Evolutionary conservation across 2,329 filamentous ascomycete genomes (phyloP), one percentile per base, ranked within the genome.

Genomic region (Penicillium polonicum): DNA sequence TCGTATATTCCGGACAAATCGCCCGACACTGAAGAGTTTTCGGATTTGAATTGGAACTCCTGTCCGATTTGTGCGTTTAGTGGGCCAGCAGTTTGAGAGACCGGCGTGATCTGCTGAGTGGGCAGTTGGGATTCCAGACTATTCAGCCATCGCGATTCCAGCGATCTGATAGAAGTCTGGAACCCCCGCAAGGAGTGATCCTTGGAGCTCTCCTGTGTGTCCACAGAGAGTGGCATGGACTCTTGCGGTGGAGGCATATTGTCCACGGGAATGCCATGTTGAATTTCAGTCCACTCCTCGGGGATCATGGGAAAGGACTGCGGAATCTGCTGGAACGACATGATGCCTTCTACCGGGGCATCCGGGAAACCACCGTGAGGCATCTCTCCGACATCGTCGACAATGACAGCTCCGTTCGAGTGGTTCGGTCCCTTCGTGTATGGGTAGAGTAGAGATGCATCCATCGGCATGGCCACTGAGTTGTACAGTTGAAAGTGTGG

Each of bases 401-500:
- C 67, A 43, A 76, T 75, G 25, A 74, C 70, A 0, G 73, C 68
- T 10, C 69, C 69, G 23, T 65, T 65, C 12, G 69, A 61, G 19
- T 63, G 50, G 7, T 58, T 55, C 1, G 65, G 51, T 42, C 61
- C 67, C 61, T 76, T 76, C 36, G 66, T 59, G 51, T 72, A 76
- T 1, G 70, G 68, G 52, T 71, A 73, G 50, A 74, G 60, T 17
- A 72, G 61, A n/a, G 64, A 63, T 0, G 66, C 60, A 21, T 76
- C 72, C 54, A 73, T 60, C 9, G 72, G 68, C 61, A 75, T 70
- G 21, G 62, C 66, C 17, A 72, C 66, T 25, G 70, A 60, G 60
- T 73, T 71, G 64, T 72, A 68, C 10, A 76, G 60, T 33, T 73
- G 73, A 38, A 74, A 74, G 8, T 72, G 72, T 27, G 72, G 68